Base-by-base conservation (phyloP, 352 stramenopile species). In the Sclerospora graminicola region DNA sequence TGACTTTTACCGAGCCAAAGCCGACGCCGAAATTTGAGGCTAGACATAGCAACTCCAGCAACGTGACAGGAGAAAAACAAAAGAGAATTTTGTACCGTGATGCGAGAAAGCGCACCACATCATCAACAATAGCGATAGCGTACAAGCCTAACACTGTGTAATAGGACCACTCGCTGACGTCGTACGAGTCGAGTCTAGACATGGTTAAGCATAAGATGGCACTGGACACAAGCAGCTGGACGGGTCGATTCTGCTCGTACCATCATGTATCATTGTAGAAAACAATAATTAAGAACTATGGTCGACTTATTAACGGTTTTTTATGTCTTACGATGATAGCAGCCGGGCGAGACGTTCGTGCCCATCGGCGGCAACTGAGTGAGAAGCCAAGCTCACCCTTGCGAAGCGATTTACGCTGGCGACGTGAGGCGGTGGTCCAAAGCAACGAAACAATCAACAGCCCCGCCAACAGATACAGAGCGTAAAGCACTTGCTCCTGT, bases 81-180 rank as follows among this genome's bases (percentile, higher is more conserved):
- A 80, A 86, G 29, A 84, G 57, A 19, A 92, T 32, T 40, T 92
- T 92, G 60, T 89, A 87, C 5, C 77, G 66, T 23, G 80, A 63
- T 8, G 77, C 80, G 29, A 86, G 69, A 63, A 92, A 92, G 18
- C 80, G 80, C 42, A 92, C 68, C 16, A 61, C 52, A 24, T 79
- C 72, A 44, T 92, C 78, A 32, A 75, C 63, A 11, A 89, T 34
- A 6, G 68, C 60, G 23, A 89, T 21, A 0, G 51, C 41, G 45
- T 92, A 92, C 3, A 92, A 53, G 19, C 46, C 51, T 19, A 82
- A 67, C 41, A 82, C 69, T 21, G 65, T 72, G 48, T 82, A 72
- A 51, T 92, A 92, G 33, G 63, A 61, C 32, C 63, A 66, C 15
- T 56, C 56, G 0, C 66, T 77, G 19, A 92, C 80, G 30, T 86